Percentiles rank a stretch among this genome's conserved stretches.
These are phyloP conservation scores for Elaphomyces granulatus DNA, from an alignment of 495 filamentous ascomycete species.

Conservation along the genomic window DNA sequence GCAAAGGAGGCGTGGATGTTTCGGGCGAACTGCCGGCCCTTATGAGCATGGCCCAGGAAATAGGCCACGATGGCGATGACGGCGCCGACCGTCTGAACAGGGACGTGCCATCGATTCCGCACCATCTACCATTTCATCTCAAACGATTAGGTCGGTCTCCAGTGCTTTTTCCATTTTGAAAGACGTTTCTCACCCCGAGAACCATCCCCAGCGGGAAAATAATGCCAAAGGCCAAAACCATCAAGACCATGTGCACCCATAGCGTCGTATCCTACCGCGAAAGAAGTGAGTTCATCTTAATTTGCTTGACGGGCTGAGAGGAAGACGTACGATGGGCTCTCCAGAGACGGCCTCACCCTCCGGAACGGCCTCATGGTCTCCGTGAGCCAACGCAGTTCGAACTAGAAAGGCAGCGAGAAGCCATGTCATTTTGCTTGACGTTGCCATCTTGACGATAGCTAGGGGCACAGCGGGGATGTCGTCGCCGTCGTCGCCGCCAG, in stretches of 20 bases:
- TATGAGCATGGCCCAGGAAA: conserved; percentile 81
- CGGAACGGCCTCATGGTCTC: conserved; percentile 59
- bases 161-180: not conserved
- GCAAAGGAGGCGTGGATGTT: conserved; percentile 81
- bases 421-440: too few species aligned
- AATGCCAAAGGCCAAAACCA: conserved; percentile 74
- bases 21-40: conserved; percentile 69
- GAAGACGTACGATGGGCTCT: conserved; percentile 65
- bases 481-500: too few species aligned
- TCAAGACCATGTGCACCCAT: conserved; percentile 91
- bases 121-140: conserved; percentile 44
- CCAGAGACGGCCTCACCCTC: conserved; percentile 61
- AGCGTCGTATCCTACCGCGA: conserved; percentile 57
- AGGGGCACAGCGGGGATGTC: too few species aligned
- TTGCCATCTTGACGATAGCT: too few species aligned
- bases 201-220: conserved; percentile 95
- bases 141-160: not conserved
- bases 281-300: not conserved
- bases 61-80: conserved; percentile 68
- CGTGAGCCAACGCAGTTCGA: conserved; percentile 42
- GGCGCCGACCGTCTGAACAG: conserved; percentile 62
- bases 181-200: conserved; percentile 50
- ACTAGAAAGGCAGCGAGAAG: conserved; percentile 19
- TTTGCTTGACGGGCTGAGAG: conserved; percentile 1
- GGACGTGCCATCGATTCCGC: conserved; percentile 89